Evolutionary conservation across 306 rosid genomes (phyloP).

Genomic region (Gastrolobium bilobum): DNA sequence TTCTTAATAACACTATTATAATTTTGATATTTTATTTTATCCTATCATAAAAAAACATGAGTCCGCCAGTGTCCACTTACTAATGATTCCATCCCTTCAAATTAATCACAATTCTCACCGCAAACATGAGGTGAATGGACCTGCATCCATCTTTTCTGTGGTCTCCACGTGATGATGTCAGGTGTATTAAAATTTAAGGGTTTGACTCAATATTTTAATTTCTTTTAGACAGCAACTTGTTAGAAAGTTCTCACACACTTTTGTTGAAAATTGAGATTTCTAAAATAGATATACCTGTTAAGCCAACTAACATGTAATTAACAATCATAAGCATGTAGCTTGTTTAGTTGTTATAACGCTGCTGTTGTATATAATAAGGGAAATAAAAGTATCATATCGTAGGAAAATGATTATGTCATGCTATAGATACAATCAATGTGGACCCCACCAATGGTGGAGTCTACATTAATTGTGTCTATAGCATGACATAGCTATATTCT

Average conservation of each 20-base stretch:
- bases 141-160: neutral
- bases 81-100: no score
- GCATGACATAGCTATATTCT: no score
- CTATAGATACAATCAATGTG: no score
- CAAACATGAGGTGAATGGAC: neutral
- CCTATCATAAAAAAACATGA: no score
- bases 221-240: neutral
- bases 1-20: no score
- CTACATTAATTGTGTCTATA: no score
- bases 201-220: slow-evolving; percentile 33
- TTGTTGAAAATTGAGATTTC: slow-evolving; percentile 11
- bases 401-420: no score
- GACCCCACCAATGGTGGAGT: no score
- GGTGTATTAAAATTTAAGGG: neutral
- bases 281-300: neutral
- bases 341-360: neutral
- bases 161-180: slow-evolving; percentile 48
- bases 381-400: no score
- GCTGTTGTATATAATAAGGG: neutral
- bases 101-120: no score
- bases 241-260: neutral
- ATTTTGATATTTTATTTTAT: no score
- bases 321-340: slow-evolving; percentile 4
- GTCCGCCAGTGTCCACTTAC: no score
- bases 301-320: slow-evolving; percentile 36